phyloP scores from a whole-genome alignment of 352 stramenopile genomes.

The Phytophthora syringae region DNA sequence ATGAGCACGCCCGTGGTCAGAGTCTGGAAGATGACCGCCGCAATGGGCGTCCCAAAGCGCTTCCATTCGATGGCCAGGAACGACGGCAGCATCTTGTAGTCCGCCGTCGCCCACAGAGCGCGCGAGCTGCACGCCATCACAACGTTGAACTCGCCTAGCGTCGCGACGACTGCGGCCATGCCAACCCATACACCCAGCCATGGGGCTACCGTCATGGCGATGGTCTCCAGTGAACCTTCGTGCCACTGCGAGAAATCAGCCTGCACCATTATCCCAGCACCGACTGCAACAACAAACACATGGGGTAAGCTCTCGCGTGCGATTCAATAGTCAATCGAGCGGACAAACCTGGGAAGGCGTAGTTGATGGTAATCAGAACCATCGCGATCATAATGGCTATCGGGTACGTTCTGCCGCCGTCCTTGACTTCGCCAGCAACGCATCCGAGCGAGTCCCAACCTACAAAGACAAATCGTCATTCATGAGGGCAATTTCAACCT shows the following conservation, averaged over 20 bases:
- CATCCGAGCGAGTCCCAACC: constrained; percentile 86
- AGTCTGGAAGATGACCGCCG: constrained; percentile 79
- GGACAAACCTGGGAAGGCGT: constrained; percentile 69
- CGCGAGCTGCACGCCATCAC: constrained; percentile 87
- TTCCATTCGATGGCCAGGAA: constrained; percentile 69
- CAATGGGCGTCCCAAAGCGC: constrained; percentile 81
- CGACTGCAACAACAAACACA: constrained; percentile 42
- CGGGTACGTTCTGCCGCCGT: constrained; percentile 81
- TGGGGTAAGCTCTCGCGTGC: background rate
- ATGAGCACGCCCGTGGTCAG: constrained; percentile 80
- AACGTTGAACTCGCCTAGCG: constrained; percentile 87
- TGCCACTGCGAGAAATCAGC: constrained; percentile 73
- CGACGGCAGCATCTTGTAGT: constrained; percentile 87
- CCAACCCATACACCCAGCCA: constrained; percentile 88
- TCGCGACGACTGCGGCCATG: constrained; percentile 76
- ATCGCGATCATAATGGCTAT: constrained; percentile 86
- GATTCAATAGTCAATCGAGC: background rate
- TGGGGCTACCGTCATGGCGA: constrained; percentile 72
- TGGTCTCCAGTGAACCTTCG: constrained; percentile 77
- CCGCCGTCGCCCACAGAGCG: constrained; percentile 79
- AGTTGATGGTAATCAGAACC: constrained; percentile 86
- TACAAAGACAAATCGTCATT: constrained; percentile 16
- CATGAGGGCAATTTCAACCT: background rate
- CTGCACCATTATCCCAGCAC: constrained; percentile 79
- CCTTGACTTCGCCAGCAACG: constrained; percentile 86